These are phyloP conservation scores for Smallanthus sonchifolius DNA, from an alignment of 129 eudicot species.

Conservation along the genomic window DNA sequence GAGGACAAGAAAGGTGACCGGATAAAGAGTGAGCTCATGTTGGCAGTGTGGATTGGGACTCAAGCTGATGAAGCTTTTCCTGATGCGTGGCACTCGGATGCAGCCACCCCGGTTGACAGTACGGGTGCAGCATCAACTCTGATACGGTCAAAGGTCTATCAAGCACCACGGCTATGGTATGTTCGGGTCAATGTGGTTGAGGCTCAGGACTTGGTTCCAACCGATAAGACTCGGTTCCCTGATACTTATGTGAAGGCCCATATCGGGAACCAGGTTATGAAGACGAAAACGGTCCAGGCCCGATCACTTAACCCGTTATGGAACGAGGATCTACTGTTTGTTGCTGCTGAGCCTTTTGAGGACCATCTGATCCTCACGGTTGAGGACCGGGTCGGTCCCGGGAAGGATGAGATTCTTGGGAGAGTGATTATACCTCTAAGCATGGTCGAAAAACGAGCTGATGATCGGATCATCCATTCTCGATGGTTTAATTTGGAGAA, in stretches of 20 bases:
- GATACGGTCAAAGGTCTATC: conserved; percentile 89
- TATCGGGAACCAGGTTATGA: conserved; percentile 85
- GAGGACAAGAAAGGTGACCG: conserved; percentile 83
- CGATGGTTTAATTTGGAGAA: conserved; percentile 92
- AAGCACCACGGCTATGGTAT: conserved; percentile 94
- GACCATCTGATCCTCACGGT: conserved; percentile 86
- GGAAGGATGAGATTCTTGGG: conserved; percentile 91
- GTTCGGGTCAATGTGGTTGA: conserved; percentile 92
- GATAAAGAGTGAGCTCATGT: conserved; percentile 91
- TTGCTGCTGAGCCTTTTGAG: conserved; percentile 96
- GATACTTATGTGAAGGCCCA: conserved; percentile 90
- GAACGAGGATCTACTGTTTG: conserved; percentile 90
- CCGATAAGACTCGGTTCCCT: conserved; percentile 81
- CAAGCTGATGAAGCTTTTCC: conserved; percentile 96
- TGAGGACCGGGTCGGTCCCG: conserved; percentile 97
- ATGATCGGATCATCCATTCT: conserved; percentile 80
- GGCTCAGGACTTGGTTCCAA: conserved; percentile 90
- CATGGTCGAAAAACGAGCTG: conserved; percentile 91
- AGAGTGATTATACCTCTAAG: conserved; percentile 69
- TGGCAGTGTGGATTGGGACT: conserved; percentile 98
- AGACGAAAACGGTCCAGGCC: conserved; percentile 77
- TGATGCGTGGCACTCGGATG: conserved; percentile 96
- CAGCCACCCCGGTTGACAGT: conserved; percentile 78
- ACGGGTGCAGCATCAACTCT: conserved; percentile 68
- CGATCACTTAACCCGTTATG: conserved; percentile 80